These are phyloP conservation scores for Amesomyces nigricolor DNA, from an alignment of 2,329 filamentous ascomycete species.

Conservation along the genomic window DNA sequence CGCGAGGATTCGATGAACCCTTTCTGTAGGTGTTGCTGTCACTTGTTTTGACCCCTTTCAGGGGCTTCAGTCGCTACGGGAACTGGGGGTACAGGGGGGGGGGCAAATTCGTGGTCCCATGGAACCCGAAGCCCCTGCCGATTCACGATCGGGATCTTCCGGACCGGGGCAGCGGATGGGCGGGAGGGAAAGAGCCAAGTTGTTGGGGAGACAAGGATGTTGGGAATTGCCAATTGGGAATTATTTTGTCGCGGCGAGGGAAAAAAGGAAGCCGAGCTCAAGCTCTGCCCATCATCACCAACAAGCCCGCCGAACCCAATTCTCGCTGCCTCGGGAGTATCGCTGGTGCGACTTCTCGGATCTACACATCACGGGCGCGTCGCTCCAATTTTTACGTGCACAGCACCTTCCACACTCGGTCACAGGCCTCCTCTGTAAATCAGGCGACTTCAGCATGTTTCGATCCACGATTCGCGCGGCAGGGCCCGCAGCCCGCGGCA, in stretches of 20 bases:
- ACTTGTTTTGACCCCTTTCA: not conserved
- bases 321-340: not conserved
- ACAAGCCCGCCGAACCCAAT: not conserved
- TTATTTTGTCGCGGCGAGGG: conserved; percentile 6
- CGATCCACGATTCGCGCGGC: conserved; percentile 33
- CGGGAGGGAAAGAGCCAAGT: conserved; percentile 1
- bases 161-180: conserved; percentile 9
- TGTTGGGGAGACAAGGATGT: conserved; percentile 10
- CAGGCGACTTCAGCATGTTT: conserved; percentile 29
- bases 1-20: no score
- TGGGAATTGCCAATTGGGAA: not conserved
- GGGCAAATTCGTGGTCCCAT: no score
- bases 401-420: conserved; percentile 10
- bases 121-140: conserved; percentile 3
- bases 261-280: conserved; percentile 8
- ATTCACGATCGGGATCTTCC: conserved; percentile 15
- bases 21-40: not conserved
- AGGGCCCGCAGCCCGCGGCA: conserved; percentile 30
- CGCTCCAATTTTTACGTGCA: not conserved
- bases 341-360: not conserved
- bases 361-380: conserved; percentile 2
- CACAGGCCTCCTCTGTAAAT: conserved; percentile 6
- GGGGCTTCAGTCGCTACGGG: conserved; percentile 9
- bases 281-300: conserved; percentile 5
- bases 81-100: not conserved